phyloP scores from a whole-genome alignment of 495 filamentous ascomycete genomes.

The Aspergillus hancockii region DNA sequence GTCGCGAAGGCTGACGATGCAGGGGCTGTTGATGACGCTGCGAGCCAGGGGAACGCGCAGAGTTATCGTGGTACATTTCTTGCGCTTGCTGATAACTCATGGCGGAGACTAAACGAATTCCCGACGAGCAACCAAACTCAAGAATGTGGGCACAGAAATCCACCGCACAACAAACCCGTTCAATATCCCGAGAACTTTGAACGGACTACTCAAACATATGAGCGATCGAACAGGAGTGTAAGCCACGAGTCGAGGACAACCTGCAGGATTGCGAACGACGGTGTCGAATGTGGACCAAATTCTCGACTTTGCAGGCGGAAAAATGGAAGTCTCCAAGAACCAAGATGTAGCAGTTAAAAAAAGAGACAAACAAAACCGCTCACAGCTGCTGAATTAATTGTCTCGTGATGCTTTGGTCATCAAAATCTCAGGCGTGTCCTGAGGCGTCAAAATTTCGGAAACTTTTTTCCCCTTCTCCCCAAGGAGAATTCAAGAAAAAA shows the following conservation, averaged over 20 bases:
- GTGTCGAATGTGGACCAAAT: slow-evolving; percentile 21
- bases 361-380: slow-evolving; percentile 23
- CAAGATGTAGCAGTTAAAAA: slow-evolving; percentile 13
- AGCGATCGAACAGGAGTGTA: slow-evolving; percentile 29
- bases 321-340: slow-evolving; percentile 27
- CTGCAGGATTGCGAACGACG: slow-evolving; percentile 10
- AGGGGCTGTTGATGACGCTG: slow-evolving; percentile 66
- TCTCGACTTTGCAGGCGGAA: slow-evolving; percentile 18
- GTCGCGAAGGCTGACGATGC: slow-evolving; percentile 65
- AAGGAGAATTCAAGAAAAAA: slow-evolving; percentile 18
- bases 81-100: slow-evolving; percentile 61
- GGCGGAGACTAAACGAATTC: slow-evolving; percentile 32
- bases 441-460: slow-evolving; percentile 24
- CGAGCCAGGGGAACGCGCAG: slow-evolving; percentile 61
- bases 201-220: slow-evolving; percentile 38
- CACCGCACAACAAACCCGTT: slow-evolving; percentile 45
- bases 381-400: slow-evolving; percentile 20
- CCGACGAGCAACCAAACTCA: slow-evolving; percentile 31
- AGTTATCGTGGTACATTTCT: slow-evolving; percentile 64
- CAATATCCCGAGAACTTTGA: slow-evolving; percentile 25
- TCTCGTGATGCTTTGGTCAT: slow-evolving; percentile 30
- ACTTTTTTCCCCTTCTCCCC: slow-evolving; percentile 21
- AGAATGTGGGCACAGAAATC: slow-evolving; percentile 46
- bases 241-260: slow-evolving; percentile 16
- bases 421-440: slow-evolving; percentile 32